phyloP scores from a whole-genome alignment of 495 filamentous ascomycete species.

The Penicillium dipodomyicola region DNA sequence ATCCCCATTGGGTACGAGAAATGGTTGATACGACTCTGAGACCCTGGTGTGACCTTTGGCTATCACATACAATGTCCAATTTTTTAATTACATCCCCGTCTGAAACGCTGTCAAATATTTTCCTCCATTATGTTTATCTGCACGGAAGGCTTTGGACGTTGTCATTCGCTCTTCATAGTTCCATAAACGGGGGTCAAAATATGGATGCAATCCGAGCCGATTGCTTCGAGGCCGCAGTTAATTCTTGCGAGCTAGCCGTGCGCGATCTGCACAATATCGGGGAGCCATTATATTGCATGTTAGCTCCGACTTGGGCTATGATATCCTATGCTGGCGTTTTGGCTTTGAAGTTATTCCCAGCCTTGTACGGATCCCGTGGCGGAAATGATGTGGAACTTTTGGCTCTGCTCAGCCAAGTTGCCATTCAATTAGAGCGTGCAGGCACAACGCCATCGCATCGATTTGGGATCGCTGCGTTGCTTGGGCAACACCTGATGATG shows the following conservation, averaged over 20 bases:
- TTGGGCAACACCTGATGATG: constrained; percentile 27
- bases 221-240: constrained; percentile 39
- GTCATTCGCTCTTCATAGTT: constrained; percentile 24
- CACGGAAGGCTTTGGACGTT: constrained; percentile 31
- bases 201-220: constrained; percentile 47
- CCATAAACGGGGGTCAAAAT: constrained; percentile 5
- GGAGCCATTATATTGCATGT: constrained; percentile 31
- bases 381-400: constrained; percentile 25
- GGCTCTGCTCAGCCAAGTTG: constrained; percentile 23
- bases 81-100: constrained; percentile 1
- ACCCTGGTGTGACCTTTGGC: constrained; percentile 23
- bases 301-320: constrained; percentile 36
- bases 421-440: constrained; percentile 24
- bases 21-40: constrained; percentile 20
- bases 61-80: constrained; percentile 6
- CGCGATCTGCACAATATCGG: constrained; percentile 22
- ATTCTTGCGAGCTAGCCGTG: constrained; percentile 27
- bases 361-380: constrained; percentile 12
- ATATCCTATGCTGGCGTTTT: constrained; percentile 29
- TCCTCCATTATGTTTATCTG: constrained; percentile 26
- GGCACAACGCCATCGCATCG: constrained; percentile 28
- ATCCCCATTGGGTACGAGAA: constrained; percentile 27
- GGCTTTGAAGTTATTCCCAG: constrained; percentile 24
- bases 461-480: constrained; percentile 28
- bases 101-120: constrained; percentile 22